A percentile compares a stretch with the other conserved stretches of the same genome.
Conservation (phyloP, 2,329 filamentous ascomycete species). For the Botrytis sinoallii region DNA sequence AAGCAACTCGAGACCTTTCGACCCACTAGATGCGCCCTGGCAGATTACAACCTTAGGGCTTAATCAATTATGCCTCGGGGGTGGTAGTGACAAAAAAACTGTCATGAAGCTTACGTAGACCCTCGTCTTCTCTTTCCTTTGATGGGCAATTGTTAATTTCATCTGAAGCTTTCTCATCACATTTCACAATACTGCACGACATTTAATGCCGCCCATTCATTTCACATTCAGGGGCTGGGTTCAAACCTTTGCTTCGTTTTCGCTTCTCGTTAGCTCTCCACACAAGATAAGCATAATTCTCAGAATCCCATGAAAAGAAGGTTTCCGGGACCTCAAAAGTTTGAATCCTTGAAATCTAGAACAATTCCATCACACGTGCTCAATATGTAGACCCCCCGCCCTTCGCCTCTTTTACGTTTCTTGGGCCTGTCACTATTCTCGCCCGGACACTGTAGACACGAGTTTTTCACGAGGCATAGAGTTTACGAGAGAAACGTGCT, state of each 20-base stretch:
- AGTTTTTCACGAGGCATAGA: background rate
- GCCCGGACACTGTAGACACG: background rate
- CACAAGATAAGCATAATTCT: background rate
- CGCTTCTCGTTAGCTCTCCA: background rate
- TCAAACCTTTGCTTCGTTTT: background rate
- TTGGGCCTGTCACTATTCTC: background rate
- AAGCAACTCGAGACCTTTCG: background rate
- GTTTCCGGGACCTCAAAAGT: background rate
- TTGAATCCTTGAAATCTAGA: background rate
- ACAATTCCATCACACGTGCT: background rate
- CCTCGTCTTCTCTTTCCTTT: background rate
- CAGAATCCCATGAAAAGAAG: background rate
- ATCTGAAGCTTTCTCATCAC: background rate
- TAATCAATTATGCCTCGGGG: slow-evolving; percentile 6
- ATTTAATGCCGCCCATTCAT: background rate
- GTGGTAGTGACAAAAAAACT: background rate
- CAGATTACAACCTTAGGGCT: background rate
- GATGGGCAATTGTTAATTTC: background rate
- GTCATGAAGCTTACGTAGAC: slow-evolving; percentile 9
- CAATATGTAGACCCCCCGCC: background rate
- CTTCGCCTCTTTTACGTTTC: background rate
- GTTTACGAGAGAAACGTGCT: background rate
- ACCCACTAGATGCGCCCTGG: background rate
- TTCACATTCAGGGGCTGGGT: background rate
- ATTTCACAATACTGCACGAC: slow-evolving; percentile 6